Evolutionary conservation across 345 rosid species (phyloP).

Genomic region (Heritiera littoralis): DNA sequence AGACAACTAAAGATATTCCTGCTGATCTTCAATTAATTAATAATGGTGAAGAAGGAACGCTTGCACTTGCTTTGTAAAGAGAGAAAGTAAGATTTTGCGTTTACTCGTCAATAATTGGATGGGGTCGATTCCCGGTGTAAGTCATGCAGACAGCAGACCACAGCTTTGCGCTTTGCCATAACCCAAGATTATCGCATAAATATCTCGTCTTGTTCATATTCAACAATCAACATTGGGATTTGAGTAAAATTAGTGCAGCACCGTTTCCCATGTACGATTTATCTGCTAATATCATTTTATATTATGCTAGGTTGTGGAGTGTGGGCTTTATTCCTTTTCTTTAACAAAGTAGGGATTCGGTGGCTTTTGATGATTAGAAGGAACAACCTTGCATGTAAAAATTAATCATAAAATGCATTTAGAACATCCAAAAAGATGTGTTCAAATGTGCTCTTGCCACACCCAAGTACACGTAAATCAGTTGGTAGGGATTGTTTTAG

Average conservation of each 20-base stretch:
- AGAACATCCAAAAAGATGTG: not conserved
- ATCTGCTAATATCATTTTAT: not conserved
- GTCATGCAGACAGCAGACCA: not conserved
- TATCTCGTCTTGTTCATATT: not conserved
- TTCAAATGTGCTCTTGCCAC: not conserved
- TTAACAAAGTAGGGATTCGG: not conserved
- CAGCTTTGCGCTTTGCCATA: not conserved
- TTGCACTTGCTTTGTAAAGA: slow-evolving; percentile 1
- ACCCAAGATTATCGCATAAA: not conserved
- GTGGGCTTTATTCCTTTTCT: not conserved
- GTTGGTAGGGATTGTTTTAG: too few species aligned
- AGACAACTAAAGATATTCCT: slow-evolving; percentile 12
- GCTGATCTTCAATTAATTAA: not conserved
- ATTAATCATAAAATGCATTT: not conserved
- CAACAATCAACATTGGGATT: slow-evolving; percentile 9
- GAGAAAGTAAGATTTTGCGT: slow-evolving; percentile 9
- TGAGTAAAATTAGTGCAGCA: not conserved
- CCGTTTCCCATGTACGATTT: not conserved
- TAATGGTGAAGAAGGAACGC: not conserved
- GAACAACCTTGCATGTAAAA: not conserved
- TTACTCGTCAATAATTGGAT: not conserved
- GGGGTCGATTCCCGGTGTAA: not conserved
- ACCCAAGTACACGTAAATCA: too few species aligned
- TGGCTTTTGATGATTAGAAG: not conserved
- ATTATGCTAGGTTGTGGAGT: not conserved